A percentile compares a stretch with the other conserved stretches of the same genome.
phyloP scores from a whole-genome alignment of 495 filamentous ascomycete genomes.

The Corynascus novoguineensis region DNA sequence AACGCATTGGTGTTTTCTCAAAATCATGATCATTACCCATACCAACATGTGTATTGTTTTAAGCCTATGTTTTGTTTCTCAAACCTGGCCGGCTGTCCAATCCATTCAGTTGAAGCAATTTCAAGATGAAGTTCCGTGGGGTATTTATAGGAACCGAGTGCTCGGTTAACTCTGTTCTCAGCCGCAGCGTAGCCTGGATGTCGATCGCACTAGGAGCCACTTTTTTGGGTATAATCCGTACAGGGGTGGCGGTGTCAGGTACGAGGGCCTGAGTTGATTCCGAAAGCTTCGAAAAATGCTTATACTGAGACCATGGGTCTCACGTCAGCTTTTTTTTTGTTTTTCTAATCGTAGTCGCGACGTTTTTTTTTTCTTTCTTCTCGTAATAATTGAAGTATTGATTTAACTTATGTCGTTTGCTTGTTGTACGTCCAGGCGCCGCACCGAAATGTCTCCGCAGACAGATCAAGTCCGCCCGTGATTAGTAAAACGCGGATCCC shows the following conservation, averaged over 20 bases:
- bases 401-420: too few species aligned
- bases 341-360: too few species aligned
- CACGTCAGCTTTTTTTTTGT: slow-evolving; percentile 9
- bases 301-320: slow-evolving; percentile 1
- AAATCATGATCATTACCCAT: slow-evolving; percentile 4
- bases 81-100: background rate
- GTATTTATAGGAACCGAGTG: background rate
- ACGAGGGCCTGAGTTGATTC: background rate
- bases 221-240: background rate
- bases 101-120: too few species aligned
- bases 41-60: background rate
- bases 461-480: background rate
- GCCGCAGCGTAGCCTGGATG: background rate
- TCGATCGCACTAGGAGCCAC: background rate
- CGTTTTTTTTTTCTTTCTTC: too few species aligned
- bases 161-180: too few species aligned
- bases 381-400: too few species aligned
- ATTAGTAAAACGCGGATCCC: slow-evolving; percentile 49
- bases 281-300: background rate
- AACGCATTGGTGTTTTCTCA: slow-evolving; percentile 4
- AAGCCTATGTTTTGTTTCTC: background rate
- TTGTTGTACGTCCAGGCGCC: background rate
- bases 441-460: background rate
- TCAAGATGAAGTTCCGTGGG: too few species aligned
- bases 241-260: background rate